Percentiles rank a stretch among this genome's conserved stretches.
Evolutionary conservation across 306 rosid genomes (phyloP).

Genomic region (Rosa chinensis): DNA sequence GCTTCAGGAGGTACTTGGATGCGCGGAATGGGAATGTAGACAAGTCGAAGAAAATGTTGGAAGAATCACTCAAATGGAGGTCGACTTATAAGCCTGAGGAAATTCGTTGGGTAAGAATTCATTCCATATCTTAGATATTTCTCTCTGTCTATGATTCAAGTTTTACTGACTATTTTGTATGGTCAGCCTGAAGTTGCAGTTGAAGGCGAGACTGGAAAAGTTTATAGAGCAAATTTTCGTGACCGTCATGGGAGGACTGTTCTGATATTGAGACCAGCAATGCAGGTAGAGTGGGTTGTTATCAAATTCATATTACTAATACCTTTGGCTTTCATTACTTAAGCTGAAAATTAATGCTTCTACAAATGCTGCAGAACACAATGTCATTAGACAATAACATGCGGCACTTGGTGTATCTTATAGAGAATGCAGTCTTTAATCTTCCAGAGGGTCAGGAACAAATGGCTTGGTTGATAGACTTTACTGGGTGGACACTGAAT

Average conservation of each 20-base stretch:
- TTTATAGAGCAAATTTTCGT: slow-evolving; percentile 70
- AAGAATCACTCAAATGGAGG: slow-evolving; percentile 79
- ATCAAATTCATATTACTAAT: neutral
- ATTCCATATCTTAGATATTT: neutral
- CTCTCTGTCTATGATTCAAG: neutral
- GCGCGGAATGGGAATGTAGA: slow-evolving; percentile 47
- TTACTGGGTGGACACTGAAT: slow-evolving; percentile 45
- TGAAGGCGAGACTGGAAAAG: slow-evolving; percentile 66
- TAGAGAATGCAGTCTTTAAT: slow-evolving; percentile 70
- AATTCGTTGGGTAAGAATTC: slow-evolving; percentile 39
- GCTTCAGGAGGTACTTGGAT: slow-evolving; percentile 47
- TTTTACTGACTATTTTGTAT: slow-evolving; percentile 1
- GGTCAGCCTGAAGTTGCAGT: slow-evolving; percentile 44
- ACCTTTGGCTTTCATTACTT: neutral
- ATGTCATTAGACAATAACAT: slow-evolving; percentile 64
- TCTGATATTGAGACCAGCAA: slow-evolving; percentile 49
- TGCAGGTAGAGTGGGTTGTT: slow-evolving; percentile 36
- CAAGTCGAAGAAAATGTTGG: slow-evolving; percentile 72
- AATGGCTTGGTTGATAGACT: slow-evolving; percentile 63
- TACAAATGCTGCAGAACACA: slow-evolving; percentile 53
- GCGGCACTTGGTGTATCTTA: slow-evolving; percentile 69
- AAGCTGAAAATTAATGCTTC: slow-evolving; percentile 25
- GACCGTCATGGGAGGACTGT: slow-evolving; percentile 63
- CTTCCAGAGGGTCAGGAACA: slow-evolving; percentile 72
- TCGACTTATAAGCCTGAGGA: slow-evolving; percentile 62